Conservation (phyloP, 768 basidiomycete genomes). For the Boletus insuetus region DNA sequence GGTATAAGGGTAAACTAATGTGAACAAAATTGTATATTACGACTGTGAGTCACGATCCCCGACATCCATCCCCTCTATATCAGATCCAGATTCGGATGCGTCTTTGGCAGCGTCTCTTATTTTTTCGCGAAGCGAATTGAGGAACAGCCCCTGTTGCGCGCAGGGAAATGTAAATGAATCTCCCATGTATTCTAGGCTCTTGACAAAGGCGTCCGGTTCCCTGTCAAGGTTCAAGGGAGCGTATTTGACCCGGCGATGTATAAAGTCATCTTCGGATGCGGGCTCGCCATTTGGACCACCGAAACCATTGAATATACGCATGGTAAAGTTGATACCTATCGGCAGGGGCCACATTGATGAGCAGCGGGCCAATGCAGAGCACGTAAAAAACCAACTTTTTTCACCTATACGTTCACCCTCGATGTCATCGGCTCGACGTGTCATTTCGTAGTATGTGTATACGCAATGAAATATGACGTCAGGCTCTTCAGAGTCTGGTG, state of each 20-base stretch:
- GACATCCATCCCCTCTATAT: conserved; percentile 25
- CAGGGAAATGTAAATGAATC: conserved; percentile 66
- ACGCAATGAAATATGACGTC: conserved; percentile 71
- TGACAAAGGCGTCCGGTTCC: conserved; percentile 54
- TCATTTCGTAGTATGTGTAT: conserved; percentile 49
- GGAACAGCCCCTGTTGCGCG: conserved; percentile 64
- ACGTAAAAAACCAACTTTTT: conserved; percentile 24
- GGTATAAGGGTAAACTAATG: conserved; percentile 14
- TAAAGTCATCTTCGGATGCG: conserved; percentile 32
- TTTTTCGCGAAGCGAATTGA: conserved; percentile 56
- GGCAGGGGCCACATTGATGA: conserved; percentile 2
- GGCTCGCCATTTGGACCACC: conserved; percentile 31
- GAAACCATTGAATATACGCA: conserved; percentile 45
- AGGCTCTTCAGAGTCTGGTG: conserved; percentile 20
- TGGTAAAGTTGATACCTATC: conserved; percentile 59
- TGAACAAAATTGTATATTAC: conserved; percentile 1
- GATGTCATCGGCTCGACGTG: conserved; percentile 26
- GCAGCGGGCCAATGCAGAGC: neutral
- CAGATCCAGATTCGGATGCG: conserved; percentile 22
- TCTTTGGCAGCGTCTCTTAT: conserved; percentile 38
- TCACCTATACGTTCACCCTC: conserved; percentile 36
- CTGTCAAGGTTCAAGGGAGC: conserved; percentile 63
- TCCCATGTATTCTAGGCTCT: conserved; percentile 58
- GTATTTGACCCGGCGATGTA: conserved; percentile 46
- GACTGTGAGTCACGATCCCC: conserved; percentile 18